Evolutionary conservation across 1,139 yeast genomes (phyloP).

Genomic region (Geotrichum phurueaensis): DNA sequence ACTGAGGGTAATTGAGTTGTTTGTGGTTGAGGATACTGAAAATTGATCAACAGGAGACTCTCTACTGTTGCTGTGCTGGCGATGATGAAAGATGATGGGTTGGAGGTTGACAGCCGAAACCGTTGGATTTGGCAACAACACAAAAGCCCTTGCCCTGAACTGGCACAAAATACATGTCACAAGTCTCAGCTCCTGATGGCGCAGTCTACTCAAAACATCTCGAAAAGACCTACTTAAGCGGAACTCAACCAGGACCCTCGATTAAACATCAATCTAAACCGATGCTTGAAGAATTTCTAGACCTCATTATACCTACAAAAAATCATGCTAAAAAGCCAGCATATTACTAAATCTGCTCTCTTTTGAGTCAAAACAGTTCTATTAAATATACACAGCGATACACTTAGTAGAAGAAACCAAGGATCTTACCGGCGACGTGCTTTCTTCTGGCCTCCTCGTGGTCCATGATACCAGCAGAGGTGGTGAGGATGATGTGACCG

Average conservation of each 20-base stretch:
- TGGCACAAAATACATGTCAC: background rate
- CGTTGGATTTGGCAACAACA: background rate
- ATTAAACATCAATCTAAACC: background rate
- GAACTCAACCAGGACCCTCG: background rate
- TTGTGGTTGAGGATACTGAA: background rate
- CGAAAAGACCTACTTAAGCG: background rate
- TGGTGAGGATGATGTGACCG: slow-evolving; percentile 93
- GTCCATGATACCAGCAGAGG: slow-evolving; percentile 99
- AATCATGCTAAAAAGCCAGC: no score
- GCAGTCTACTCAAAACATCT: background rate
- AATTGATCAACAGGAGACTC: slow-evolving; percentile 22
- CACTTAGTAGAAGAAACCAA: slow-evolving; percentile 85
- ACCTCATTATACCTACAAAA: no score
- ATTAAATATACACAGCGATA: slow-evolving; percentile 9
- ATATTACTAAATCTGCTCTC: background rate
- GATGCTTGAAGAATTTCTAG: background rate
- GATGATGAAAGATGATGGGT: background rate
- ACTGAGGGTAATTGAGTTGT: slow-evolving; percentile 12
- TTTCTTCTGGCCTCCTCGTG: slow-evolving; percentile 99
- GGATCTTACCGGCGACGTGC: slow-evolving; percentile 97
- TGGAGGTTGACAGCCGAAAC: background rate
- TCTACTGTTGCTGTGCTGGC: slow-evolving; percentile 19
- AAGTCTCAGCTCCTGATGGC: background rate
- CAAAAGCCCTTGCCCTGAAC: background rate
- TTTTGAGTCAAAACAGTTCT: background rate